Conservation (phyloP, 2,329 filamentous ascomycete species). For the Botrytis paeoniae region DNA sequence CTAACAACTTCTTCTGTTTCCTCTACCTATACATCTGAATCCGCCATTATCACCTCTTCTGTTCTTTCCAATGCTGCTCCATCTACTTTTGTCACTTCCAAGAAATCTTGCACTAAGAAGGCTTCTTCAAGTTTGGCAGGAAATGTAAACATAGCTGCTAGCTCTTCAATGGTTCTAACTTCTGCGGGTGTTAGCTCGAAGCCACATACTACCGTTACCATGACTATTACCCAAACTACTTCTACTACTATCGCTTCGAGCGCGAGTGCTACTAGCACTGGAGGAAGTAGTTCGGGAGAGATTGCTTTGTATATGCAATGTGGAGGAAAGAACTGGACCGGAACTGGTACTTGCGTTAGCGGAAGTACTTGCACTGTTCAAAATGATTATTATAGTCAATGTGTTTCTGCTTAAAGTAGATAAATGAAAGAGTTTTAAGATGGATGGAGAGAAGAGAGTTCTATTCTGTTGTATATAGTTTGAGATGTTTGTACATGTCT, state of each 20-base stretch:
- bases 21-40: not conserved
- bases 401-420: slow-evolving; percentile 21
- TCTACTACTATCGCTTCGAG: not conserved
- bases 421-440: not conserved
- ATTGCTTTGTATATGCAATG: slow-evolving; percentile 30
- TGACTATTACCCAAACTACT: not conserved
- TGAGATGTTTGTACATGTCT: too few relatives aligned
- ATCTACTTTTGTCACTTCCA: slow-evolving; percentile 2
- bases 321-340: slow-evolving; percentile 32
- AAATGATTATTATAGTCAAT: slow-evolving; percentile 33
- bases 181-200: not conserved
- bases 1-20: not conserved
- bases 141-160: slow-evolving; percentile 6
- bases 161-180: not conserved
- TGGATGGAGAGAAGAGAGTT: not conserved
- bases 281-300: slow-evolving; percentile 11
- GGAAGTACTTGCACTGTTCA: slow-evolving; percentile 29
- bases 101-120: slow-evolving; percentile 14
- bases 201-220: not conserved
- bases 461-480: slow-evolving; percentile 11
- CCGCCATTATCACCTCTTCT: not conserved
- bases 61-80: not conserved
- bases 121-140: not conserved
- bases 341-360: slow-evolving; percentile 29
- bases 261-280: slow-evolving; percentile 12